Conservation (phyloP, 805 yeast species). For the Barnettozyma pratensis region DNA sequence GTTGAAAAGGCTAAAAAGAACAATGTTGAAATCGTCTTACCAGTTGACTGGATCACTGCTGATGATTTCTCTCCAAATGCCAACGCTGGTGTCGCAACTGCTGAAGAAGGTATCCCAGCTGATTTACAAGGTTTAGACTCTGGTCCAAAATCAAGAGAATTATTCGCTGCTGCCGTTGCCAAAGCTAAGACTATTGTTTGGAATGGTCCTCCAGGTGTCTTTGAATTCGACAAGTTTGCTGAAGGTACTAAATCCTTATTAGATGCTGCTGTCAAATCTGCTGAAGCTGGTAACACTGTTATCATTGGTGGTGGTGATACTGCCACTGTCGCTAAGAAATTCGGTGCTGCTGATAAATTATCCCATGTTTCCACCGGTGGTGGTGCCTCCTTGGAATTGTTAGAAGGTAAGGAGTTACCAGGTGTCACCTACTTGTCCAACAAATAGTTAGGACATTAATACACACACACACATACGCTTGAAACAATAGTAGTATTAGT, state of each 20-base stretch:
- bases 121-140: slow-evolving; percentile 94
- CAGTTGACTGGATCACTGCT: slow-evolving; percentile 94
- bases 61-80: slow-evolving; percentile 94
- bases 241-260: slow-evolving; percentile 87
- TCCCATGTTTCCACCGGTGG: slow-evolving; percentile 99
- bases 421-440: slow-evolving; percentile 92
- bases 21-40: slow-evolving; percentile 88
- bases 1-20: slow-evolving; percentile 95
- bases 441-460: slow-evolving; percentile 36
- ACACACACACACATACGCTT: too few relatives aligned
- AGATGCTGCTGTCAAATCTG: slow-evolving; percentile 83
- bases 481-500: too few relatives aligned
- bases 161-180: slow-evolving; percentile 77
- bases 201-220: slow-evolving; percentile 99
- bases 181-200: slow-evolving; percentile 97
- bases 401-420: slow-evolving; percentile 98
- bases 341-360: slow-evolving; percentile 91
- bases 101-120: slow-evolving; percentile 89
- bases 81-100: slow-evolving; percentile 74
- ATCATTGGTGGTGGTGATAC: slow-evolving; percentile 99
- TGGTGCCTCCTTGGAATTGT: slow-evolving; percentile 98
- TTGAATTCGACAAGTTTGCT: slow-evolving; percentile 92
- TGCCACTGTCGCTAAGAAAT: slow-evolving; percentile 98
- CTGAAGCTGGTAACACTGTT: slow-evolving; percentile 85
- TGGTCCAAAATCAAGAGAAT: slow-evolving; percentile 83